Conservation (phyloP, 2,329 filamentous ascomycete species). For the Cercospora sesami region DNA sequence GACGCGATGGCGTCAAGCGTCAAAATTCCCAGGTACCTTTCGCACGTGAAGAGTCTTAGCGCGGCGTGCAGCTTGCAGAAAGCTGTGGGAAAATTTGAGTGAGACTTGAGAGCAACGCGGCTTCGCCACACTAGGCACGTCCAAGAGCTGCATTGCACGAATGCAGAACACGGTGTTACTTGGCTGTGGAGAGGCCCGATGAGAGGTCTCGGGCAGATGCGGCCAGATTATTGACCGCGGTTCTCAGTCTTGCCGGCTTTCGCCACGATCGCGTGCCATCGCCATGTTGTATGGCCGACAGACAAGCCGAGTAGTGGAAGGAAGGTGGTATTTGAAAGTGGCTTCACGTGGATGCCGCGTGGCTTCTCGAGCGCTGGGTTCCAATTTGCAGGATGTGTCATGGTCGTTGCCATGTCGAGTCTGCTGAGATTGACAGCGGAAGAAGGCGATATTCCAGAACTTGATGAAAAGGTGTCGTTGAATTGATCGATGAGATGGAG, state of each 20-base stretch:
- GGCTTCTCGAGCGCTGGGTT: neutral
- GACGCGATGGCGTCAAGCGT: conserved; percentile 6
- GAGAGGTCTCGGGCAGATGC: neutral
- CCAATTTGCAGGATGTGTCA: neutral
- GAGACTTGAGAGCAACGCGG: neutral
- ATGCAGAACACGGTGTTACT: neutral
- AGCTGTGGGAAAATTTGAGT: neutral
- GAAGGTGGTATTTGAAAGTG: neutral
- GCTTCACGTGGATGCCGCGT: neutral
- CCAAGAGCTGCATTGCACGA: neutral
- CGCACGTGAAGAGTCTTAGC: conserved; percentile 2
- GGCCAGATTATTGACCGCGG: neutral
- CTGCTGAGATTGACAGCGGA: neutral
- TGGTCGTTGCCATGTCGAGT: neutral
- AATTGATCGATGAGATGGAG: neutral
- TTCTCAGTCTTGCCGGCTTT: neutral
- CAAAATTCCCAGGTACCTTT: neutral
- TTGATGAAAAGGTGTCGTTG: neutral
- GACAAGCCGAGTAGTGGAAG: neutral
- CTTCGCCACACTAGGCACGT: neutral
- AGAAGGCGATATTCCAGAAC: neutral
- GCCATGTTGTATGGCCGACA: neutral
- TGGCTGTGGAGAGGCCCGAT: neutral
- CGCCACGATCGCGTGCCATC: neutral
- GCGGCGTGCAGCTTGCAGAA: neutral